Evolutionary conservation across 371 early-diverging fungal species (phyloP), one percentile per base, ranked within the genome.

Genomic region (Cokeromyces recurvatus): DNA sequence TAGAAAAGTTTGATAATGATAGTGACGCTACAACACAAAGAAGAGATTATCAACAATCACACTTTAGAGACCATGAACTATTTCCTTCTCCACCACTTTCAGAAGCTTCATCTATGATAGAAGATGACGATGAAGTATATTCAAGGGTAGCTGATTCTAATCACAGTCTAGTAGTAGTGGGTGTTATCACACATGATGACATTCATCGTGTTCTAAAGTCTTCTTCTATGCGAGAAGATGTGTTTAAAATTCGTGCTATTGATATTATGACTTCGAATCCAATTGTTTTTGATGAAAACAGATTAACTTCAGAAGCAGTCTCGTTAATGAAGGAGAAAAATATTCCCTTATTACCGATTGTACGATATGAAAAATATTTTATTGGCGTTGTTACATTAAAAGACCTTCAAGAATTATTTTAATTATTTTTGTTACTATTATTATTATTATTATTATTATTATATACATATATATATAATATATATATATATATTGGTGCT

Each of bases 331-430:
- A 55, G 9, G 31, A 53, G 8, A 52, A 54, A 17, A 48, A 58
- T 4, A 27, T 75, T 12, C 62, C 76, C 1, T 37, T 71, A 9
- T 39, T 75, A 17, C 76, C 76, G 3, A 68, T 71, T 22, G 39
- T 71, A 2, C 29, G 14, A 11, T 8, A 43, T 15, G 51, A 57
- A 32, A 60, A 62, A 2, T 21, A 49, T 1, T 71, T 59, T 59
- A 47, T 48, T 21, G 76, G 76, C 23, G 66, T 75, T 6, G 59
- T 71, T 12, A 69, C 66, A 7, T 40, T 66, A 16, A 71, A 71
- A 32, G 72, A 69, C 52, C 56, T 75, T 25, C 69, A 71, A 48
- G 70, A 67, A 25, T 53, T 75, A 11, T 69, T 75, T 23, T 75
- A 55, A 44, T 29, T 16, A 29, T 12, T n/a, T 31, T 38, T 38